A percentile compares a stretch with the other conserved stretches of the same genome.
Conservation (phyloP, 371 early-diverging fungal genomes). For the Mortierella sp. region DNA sequence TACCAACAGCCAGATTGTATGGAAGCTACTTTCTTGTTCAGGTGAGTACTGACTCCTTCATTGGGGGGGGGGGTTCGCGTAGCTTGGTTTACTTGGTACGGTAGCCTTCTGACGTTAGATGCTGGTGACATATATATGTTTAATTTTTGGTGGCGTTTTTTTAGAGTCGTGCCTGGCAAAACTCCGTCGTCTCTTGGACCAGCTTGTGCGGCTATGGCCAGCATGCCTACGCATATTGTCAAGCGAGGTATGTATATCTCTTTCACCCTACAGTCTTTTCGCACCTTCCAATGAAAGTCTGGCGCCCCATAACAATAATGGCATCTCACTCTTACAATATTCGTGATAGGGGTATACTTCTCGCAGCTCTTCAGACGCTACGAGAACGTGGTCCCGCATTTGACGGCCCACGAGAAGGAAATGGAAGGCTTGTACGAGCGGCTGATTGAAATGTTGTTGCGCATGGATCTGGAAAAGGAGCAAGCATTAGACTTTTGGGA, state of each 20-base stretch:
- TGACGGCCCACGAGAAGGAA: slow-evolving; percentile 23
- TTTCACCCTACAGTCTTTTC: neutral
- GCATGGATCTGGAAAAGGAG: slow-evolving; percentile 22
- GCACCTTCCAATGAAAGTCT: neutral
- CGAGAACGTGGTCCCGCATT: slow-evolving; percentile 36
- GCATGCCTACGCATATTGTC: slow-evolving; percentile 34
- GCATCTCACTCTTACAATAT: neutral
- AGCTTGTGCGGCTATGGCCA: slow-evolving; percentile 45
- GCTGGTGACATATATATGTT: neutral
- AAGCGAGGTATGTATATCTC: slow-evolving; percentile 24
- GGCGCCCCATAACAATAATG: neutral
- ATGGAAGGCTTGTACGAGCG: slow-evolving; percentile 36
- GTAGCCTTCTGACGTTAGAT: neutral
- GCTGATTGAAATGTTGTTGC: slow-evolving; percentile 22
- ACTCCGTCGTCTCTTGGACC: slow-evolving; percentile 44
- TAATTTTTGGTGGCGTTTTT: neutral
- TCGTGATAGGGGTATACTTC: slow-evolving; percentile 19
- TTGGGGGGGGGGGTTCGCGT: too few species aligned
- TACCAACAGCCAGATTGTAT: slow-evolving; percentile 31
- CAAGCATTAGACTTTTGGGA: neutral
- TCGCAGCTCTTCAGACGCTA: slow-evolving; percentile 48
- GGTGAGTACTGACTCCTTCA: slow-evolving; percentile 1
- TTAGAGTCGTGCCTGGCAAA: slow-evolving; percentile 41
- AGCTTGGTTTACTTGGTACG: neutral
- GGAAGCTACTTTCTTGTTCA: slow-evolving; percentile 46